phyloP scores from a whole-genome alignment of 305 asterid genomes.

The Rubia balearica region DNA sequence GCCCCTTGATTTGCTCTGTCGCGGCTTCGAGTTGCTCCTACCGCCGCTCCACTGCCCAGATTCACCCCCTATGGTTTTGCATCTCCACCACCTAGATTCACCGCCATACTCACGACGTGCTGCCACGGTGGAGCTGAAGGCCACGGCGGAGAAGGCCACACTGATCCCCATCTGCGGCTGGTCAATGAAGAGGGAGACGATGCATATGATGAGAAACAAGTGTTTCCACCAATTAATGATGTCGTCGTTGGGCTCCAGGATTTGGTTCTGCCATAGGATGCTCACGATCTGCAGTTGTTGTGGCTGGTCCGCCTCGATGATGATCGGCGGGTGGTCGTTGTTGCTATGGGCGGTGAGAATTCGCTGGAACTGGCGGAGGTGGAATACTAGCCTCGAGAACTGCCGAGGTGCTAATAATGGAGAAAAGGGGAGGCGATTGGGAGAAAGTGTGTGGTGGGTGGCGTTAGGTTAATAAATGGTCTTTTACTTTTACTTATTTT shows the following conservation, averaged over 20 bases:
- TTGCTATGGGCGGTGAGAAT: conserved; percentile 25
- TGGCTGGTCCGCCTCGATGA: conserved; percentile 35
- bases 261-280: conserved; percentile 61
- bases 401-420: conserved; percentile 10
- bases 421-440: background rate
- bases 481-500: too few relatives aligned
- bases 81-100: too few relatives aligned
- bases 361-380: conserved; percentile 66
- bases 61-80: too few relatives aligned
- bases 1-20: too few relatives aligned
- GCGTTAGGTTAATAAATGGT: background rate
- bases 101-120: too few relatives aligned
- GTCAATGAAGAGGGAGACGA: conserved; percentile 77
- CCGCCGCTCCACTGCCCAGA: too few relatives aligned
- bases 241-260: conserved; percentile 84
- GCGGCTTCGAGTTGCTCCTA: too few relatives aligned
- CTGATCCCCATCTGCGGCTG: conserved; percentile 28
- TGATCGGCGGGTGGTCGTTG: conserved; percentile 8
- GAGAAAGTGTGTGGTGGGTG: conserved; percentile 2
- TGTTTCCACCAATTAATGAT: conserved; percentile 88
- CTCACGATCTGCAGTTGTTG: conserved; percentile 39
- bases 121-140: too few relatives aligned
- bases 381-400: conserved; percentile 67
- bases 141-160: too few relatives aligned
- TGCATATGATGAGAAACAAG: conserved; percentile 52